A percentile compares a stretch with the other conserved stretches of the same genome.
Evolutionary conservation across 2,329 filamentous ascomycete genomes (phyloP).

Genomic region (Neofusicoccum laricinum): DNA sequence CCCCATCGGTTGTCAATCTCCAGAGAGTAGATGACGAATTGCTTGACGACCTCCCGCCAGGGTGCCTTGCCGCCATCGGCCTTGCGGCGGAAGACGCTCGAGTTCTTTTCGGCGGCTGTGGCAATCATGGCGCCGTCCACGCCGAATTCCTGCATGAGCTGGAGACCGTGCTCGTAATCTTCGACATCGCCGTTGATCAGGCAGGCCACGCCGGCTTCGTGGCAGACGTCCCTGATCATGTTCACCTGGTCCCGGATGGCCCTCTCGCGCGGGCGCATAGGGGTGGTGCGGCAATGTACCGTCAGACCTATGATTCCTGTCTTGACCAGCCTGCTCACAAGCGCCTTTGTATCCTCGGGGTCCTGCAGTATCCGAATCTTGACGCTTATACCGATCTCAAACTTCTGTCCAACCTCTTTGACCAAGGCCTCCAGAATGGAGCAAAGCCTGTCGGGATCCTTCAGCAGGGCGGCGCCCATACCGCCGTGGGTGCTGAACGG

Average conservation of each 20-base stretch:
- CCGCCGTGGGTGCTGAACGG: constrained; percentile 90
- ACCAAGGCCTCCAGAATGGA: constrained; percentile 83
- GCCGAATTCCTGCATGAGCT: constrained; percentile 73
- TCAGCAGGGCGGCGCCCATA: constrained; percentile 90
- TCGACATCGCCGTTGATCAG: constrained; percentile 94
- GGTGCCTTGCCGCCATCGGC: constrained; percentile 66
- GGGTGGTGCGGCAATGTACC: constrained; percentile 91
- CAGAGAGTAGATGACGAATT: constrained; percentile 71
- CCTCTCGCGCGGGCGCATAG: constrained; percentile 86
- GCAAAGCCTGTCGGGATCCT: constrained; percentile 78
- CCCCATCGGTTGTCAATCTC: constrained; percentile 81
- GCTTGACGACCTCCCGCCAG: constrained; percentile 75
- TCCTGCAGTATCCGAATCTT: constrained; percentile 90
- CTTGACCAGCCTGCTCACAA: constrained; percentile 74
- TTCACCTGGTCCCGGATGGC: constrained; percentile 82
- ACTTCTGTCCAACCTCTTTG: constrained; percentile 69
- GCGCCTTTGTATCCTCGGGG: constrained; percentile 67
- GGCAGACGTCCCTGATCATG: constrained; percentile 80
- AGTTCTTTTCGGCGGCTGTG: constrained; percentile 84
- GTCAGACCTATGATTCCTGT: constrained; percentile 93
- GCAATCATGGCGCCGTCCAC: constrained; percentile 97
- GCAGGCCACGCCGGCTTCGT: constrained; percentile 82
- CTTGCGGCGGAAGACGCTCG: constrained; percentile 74
- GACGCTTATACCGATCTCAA: constrained; percentile 89
- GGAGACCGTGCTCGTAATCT: constrained; percentile 66